Evolutionary conservation across 176 grass and related monocot species (phyloP).

Genomic region (Zea luxurians): DNA sequence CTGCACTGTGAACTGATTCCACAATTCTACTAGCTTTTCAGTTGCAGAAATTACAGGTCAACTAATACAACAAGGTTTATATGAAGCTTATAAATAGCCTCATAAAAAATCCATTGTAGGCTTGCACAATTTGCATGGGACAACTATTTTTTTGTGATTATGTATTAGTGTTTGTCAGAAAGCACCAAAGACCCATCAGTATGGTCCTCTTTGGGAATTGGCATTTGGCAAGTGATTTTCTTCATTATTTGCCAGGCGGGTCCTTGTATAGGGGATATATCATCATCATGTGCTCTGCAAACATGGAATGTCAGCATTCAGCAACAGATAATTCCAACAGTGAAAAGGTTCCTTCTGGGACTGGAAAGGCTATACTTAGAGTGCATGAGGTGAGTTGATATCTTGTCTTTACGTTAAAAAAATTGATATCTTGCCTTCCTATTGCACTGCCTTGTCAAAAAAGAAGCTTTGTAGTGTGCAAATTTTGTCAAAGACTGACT

Average conservation of each 20-base stretch:
- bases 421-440: constrained; percentile 27
- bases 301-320: constrained; percentile 52
- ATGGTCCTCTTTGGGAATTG: constrained; percentile 67
- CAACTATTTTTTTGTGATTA: too few species aligned
- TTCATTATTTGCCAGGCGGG: constrained; percentile 61
- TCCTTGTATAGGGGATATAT: constrained; percentile 64
- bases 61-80: too few species aligned
- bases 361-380: too few species aligned
- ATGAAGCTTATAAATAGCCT: too few species aligned
- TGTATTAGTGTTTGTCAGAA: too few species aligned
- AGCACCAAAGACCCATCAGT: not conserved
- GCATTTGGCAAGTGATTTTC: constrained; percentile 64
- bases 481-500: not conserved
- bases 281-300: constrained; percentile 93
- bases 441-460: constrained; percentile 12
- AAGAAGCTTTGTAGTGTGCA: constrained; percentile 8
- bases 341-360: constrained; percentile 70
- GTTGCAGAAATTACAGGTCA: too few species aligned
- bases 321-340: constrained; percentile 61
- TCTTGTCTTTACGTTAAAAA: too few species aligned
- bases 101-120: too few species aligned
- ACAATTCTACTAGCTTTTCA: too few species aligned
- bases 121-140: too few species aligned
- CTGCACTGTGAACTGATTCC: too few species aligned
- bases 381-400: too few species aligned